These are phyloP conservation scores for Knoxdaviesia capensis DNA, from an alignment of 2,329 filamentous ascomycete species.

Conservation along the genomic window DNA sequence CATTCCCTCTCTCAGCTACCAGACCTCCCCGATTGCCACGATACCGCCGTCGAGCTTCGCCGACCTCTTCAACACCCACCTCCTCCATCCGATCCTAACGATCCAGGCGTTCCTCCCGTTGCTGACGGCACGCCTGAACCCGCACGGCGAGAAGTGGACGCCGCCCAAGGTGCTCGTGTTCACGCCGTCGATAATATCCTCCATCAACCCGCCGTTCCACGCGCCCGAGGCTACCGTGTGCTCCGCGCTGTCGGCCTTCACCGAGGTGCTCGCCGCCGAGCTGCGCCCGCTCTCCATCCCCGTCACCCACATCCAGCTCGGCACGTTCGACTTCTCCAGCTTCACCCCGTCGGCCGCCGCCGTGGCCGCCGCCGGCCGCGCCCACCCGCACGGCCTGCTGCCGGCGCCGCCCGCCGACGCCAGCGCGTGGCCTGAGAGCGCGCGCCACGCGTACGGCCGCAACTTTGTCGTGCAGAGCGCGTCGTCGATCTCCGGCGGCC, in stretches of 20 bases:
- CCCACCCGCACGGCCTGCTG: constrained; percentile 14
- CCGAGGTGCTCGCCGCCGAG: constrained; percentile 61
- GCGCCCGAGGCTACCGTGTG: constrained; percentile 74
- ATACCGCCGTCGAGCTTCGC: constrained; percentile 70
- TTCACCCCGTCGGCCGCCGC: constrained; percentile 28
- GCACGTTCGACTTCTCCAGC: constrained; percentile 68
- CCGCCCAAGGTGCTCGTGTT: constrained; percentile 55
- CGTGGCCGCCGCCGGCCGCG: constrained; percentile 6
- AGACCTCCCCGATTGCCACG: constrained; percentile 66
- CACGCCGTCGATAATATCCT: constrained; percentile 63
- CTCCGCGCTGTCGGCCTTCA: constrained; percentile 71
- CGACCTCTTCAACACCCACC: constrained; percentile 78
- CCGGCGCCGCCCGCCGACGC: constrained; percentile 21
- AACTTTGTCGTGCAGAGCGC: constrained; percentile 37
- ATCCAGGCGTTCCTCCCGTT: constrained; percentile 79
- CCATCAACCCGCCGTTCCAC: constrained; percentile 61
- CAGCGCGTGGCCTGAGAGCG: constrained; percentile 42
- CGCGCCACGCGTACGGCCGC: constrained; percentile 37
- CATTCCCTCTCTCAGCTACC: constrained; percentile 63
- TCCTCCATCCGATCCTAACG: constrained; percentile 74
- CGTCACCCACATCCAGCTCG: constrained; percentile 75
- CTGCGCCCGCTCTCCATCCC: constrained; percentile 55
- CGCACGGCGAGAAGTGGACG: constrained; percentile 25
- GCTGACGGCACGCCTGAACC: constrained; percentile 40
- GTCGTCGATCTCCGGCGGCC: constrained; percentile 34